Base-by-base conservation (phyloP, 257 asterid genomes). In the Cruciata laevipes region DNA sequence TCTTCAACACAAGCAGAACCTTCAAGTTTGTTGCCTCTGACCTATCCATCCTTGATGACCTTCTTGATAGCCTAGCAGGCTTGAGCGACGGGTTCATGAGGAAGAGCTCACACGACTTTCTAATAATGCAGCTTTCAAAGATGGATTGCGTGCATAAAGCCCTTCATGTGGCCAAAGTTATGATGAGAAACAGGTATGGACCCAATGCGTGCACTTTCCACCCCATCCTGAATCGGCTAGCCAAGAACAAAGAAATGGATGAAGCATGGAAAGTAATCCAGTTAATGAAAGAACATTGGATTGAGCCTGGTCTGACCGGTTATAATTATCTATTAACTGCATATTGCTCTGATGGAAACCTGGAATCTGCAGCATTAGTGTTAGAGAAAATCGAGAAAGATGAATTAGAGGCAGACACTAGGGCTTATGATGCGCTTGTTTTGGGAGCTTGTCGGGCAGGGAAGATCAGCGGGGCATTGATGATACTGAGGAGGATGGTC, bases 251-350 rank as follows among this genome's bases (percentile, higher is more conserved):
- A 67, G 74, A 80, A n/a, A 76, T 81, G 72, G 57, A 63, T 6
- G 85, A 74, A 76, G 92, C 89, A 23, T 78, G 88, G 90, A 74
- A 82, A 37, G 86, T 81, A 75, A 23, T 90, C 60, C 87, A 76
- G 5, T 60, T 62, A 77, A 82, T 88, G 95, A 83, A 78, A 63
- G 80, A 49, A 68, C 31, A 57, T 57, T 71, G 59, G 12, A 44
- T 85, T 6, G 17, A 27, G 40, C 30, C 30, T 27, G 30, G 30
- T 27, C 30, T 27, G 30, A 27, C 30, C 30, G 30, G 30, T 27
- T 27, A 27, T 27, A 27, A 27, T 27, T 27, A 27, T 27, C 30
- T 27, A 27, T 27, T 27, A 27, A 27, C 30, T 27, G 30, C 30
- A 27, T 27, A 27, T 27, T 27, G 30, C 30, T 27, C 2, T 27